A percentile compares a stretch with the other conserved stretches of the same genome.
Conservation (phyloP, 2,329 filamentous ascomycete species). For the Claviceps pazoutovae region DNA sequence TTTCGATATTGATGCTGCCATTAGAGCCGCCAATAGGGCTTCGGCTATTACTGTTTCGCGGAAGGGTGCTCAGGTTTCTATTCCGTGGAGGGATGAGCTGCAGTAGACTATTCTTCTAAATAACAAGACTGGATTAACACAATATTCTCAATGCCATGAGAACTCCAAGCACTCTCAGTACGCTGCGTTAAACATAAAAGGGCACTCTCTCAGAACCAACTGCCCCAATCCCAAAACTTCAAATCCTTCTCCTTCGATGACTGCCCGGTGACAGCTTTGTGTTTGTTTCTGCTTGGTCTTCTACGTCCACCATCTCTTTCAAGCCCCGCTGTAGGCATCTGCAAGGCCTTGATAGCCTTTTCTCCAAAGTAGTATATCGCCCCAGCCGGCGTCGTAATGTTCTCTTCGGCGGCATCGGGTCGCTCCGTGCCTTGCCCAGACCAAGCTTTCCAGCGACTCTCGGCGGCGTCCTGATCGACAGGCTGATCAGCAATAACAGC, state of each 20-base stretch:
- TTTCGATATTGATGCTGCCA: constrained; percentile 43
- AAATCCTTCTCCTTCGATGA: constrained; percentile 12
- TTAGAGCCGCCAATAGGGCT: constrained; percentile 37
- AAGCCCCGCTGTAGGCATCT: not conserved
- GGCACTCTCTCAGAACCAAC: constrained; percentile 15
- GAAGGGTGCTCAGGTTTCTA: constrained; percentile 29
- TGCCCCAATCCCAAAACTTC: constrained; percentile 12
- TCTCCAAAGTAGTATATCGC: constrained; percentile 7
- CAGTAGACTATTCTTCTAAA: constrained; percentile 10
- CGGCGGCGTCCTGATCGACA: not conserved
- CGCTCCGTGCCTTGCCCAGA: not conserved
- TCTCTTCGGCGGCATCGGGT: not conserved
- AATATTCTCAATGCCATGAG: no score
- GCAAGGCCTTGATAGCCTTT: constrained; percentile 3
- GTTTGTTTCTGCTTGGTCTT: not conserved
- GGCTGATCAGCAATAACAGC: not conserved
- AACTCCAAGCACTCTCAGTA: no score
- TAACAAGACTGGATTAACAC: no score
- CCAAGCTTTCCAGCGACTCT: constrained; percentile 1
- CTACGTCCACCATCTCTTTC: not conserved
- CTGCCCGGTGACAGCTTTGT: not conserved
- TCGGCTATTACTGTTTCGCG: constrained; percentile 27
- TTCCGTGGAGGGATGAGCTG: constrained; percentile 30
- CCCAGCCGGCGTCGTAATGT: not conserved
- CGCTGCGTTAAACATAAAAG: not conserved